Evolutionary conservation across 768 basidiomycete species (phyloP), one percentile per base, ranked within the genome.

Genomic region (Kwoniella newhampshirensis): DNA sequence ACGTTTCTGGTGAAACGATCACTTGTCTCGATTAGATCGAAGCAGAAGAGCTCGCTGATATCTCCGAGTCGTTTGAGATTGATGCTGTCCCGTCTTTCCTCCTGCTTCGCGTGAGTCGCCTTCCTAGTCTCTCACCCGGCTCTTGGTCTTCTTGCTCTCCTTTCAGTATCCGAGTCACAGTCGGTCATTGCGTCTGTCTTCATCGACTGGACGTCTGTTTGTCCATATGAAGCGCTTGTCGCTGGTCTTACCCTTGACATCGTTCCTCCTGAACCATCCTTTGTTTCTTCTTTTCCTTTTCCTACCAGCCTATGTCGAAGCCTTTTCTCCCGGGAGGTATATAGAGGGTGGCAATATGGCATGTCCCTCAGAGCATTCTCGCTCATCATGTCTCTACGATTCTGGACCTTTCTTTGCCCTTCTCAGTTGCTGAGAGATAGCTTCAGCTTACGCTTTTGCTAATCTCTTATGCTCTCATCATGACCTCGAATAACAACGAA

Each of bases 41-140:
- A 60, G 75, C 75, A 0, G 75, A 76, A 45, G 40, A 66, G 9
- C 66, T 74, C 21, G 87, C 88, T 1, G 84, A 88, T 45, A 92
- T 99, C 55, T 81, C 91, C 4, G 92, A 96, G 67, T 89, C 89
- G 11, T 98, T 98, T 69, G 87, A 90, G 6, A 84, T 99, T 58
- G 86, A 91, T 65, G 84, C 87, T 18, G 96, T 98, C 11, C 96
- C 96, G 0, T 78, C 85, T 0, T 87, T 91, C 68, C 73, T 97
- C 46, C 76, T 99, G 51, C 83, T 99, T 18, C 81, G 85, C 62
- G 94, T 93, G 60, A 59, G 79, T 73, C 26, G 44, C 26, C 57
- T 30, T n/a, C 56, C 36, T 39, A 47, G 18, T 41, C 32, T 40
- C 17, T 27, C 51, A 30, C 44, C n/a, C 3, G 27, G 3, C 41